These are phyloP conservation scores for Daucus carota DNA, from an alignment of 129 eudicot genomes.

Conservation along the genomic window DH1_v3.0 NC_030384.2:38347501-38348000, in stretches of 20 bases:
- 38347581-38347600: not conserved
- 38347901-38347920: conserved; percentile 36
- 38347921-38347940: not conserved
- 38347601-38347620: not conserved
- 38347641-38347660: not conserved
- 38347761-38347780: not conserved
- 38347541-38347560: not conserved
- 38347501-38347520: not conserved
- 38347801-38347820: conserved; percentile 60
- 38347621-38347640: not conserved
- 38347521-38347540: not conserved
- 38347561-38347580: not conserved
- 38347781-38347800: not conserved
- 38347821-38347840: conserved; percentile 83
- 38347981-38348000: not conserved
- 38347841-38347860: conserved; percentile 77
- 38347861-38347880: conserved; percentile 74
- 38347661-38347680: not conserved
- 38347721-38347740: not conserved
- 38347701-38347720: not conserved
- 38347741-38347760: not conserved
- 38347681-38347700: not conserved
- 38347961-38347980: not conserved
- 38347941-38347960: not conserved
- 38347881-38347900: conserved; percentile 78